phyloP scores from a whole-genome alignment of 768 basidiomycete genomes.

The Leccinum subtestaceum region DNA sequence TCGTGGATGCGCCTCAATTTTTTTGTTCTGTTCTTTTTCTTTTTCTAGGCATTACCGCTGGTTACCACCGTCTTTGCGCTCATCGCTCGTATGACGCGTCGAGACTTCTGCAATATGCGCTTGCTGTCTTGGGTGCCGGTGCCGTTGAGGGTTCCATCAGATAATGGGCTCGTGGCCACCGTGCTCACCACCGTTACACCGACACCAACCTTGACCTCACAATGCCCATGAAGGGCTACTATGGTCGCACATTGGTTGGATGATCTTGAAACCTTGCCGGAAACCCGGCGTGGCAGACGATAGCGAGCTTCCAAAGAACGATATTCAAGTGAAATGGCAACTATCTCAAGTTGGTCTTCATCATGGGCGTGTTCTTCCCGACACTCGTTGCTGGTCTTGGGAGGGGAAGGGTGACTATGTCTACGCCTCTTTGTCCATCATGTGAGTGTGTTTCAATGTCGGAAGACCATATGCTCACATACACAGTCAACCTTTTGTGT shows the following conservation, averaged over 20 bases:
- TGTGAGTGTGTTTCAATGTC: slow-evolving; percentile 40
- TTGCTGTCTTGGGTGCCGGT: slow-evolving; percentile 84
- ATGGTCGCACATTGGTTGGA: slow-evolving; percentile 90
- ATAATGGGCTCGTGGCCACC: slow-evolving; percentile 98
- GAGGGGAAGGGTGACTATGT: slow-evolving; percentile 85
- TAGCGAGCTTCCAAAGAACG: slow-evolving; percentile 77
- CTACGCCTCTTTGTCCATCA: slow-evolving; percentile 90
- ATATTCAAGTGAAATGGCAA: slow-evolving; percentile 76
- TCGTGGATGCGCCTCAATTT: background rate
- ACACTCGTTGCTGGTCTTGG: slow-evolving; percentile 72
- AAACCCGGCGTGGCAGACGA: slow-evolving; percentile 90
- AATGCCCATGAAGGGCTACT: slow-evolving; percentile 86
- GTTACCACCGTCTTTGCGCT: slow-evolving; percentile 97
- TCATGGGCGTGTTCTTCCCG: slow-evolving; percentile 72
- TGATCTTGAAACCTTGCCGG: slow-evolving; percentile 86
- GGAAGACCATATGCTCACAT: background rate
- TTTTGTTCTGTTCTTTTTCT: slow-evolving; percentile 33
- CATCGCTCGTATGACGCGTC: slow-evolving; percentile 95
- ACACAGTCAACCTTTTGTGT: slow-evolving; percentile 92
- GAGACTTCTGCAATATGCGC: slow-evolving; percentile 75
- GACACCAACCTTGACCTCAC: slow-evolving; percentile 97
- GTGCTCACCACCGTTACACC: slow-evolving; percentile 95
- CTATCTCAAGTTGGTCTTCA: slow-evolving; percentile 71
- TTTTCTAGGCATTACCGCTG: slow-evolving; percentile 73
- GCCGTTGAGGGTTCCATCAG: slow-evolving; percentile 96